These are phyloP conservation scores for Bruguiera parviflora DNA, from an alignment of 345 rosid genomes.

Conservation along the genomic window DNA sequence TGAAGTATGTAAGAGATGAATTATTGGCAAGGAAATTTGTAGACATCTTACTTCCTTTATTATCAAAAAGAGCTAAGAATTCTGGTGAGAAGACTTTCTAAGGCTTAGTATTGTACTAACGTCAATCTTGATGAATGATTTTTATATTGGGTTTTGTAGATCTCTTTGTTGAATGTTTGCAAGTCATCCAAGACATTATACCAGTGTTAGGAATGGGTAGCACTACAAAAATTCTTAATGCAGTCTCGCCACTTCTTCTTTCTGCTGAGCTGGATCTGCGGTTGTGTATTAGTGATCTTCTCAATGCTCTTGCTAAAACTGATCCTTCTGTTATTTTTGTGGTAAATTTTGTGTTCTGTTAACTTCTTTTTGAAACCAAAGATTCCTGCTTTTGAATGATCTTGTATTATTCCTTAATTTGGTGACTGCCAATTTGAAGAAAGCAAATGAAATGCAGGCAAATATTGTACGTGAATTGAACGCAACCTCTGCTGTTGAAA, in stretches of 20 bases:
- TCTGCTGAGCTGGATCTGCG: constrained; percentile 58
- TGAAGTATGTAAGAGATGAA: constrained; percentile 53
- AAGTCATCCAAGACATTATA: constrained; percentile 53
- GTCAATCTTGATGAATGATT: neutral
- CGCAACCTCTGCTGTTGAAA: constrained; percentile 62
- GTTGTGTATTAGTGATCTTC: constrained; percentile 62
- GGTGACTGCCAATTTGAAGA: constrained; percentile 8
- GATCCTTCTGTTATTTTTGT: constrained; percentile 56
- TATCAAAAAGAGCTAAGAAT: constrained; percentile 46
- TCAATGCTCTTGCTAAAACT: constrained; percentile 58
- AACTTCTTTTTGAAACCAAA: constrained; percentile 2
- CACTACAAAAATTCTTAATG: constrained; percentile 43
- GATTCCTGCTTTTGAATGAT: neutral
- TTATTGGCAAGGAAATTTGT: constrained; percentile 49
- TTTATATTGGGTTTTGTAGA: constrained; percentile 41
- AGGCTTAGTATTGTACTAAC: too few species aligned
- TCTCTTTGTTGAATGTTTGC: constrained; percentile 48
- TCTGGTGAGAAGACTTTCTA: constrained; percentile 46
- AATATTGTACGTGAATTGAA: constrained; percentile 58
- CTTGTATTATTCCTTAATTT: constrained; percentile 16
- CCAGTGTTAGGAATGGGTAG: constrained; percentile 46
- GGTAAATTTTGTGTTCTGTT: constrained; percentile 42
- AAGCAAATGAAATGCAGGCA: constrained; percentile 53
- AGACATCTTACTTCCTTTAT: constrained; percentile 65
- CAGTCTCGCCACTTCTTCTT: constrained; percentile 64